A percentile compares a stretch with the other conserved stretches of the same genome.
Conservation (phyloP, 2,329 filamentous ascomycete genomes). For the Bisporella sp. region DNA sequence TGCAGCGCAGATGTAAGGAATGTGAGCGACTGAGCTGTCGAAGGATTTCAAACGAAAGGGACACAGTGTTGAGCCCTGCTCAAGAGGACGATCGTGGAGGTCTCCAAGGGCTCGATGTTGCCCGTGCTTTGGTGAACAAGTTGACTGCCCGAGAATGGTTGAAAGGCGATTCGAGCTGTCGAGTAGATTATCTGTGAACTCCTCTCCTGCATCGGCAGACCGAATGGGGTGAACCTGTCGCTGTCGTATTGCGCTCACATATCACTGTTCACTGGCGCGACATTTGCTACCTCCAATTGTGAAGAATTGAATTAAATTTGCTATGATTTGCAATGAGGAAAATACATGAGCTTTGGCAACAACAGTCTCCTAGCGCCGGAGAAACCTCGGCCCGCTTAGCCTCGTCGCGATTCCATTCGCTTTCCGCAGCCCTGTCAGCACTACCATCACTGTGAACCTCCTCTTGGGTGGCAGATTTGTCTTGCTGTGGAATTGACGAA, state of each 20-base stretch:
- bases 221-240: conserved; percentile 9
- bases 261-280: conserved; percentile 19
- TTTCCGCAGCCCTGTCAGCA: too few relatives aligned
- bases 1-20: neutral
- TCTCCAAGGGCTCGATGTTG: conserved; percentile 7
- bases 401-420: too few relatives aligned
- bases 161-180: too few relatives aligned
- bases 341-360: conserved; percentile 17
- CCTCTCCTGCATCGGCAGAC: conserved; percentile 12
- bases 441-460: too few relatives aligned
- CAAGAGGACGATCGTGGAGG: conserved; percentile 1
- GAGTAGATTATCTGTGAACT: conserved; percentile 11
- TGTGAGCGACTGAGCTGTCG: conserved; percentile 1
- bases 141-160: too few relatives aligned
- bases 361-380: conserved; percentile 5
- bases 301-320: conserved; percentile 11
- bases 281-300: conserved; percentile 13
- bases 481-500: too few relatives aligned
- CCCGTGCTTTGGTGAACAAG: conserved; percentile 6
- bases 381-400: too few relatives aligned
- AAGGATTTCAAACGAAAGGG: neutral
- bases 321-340: conserved; percentile 25
- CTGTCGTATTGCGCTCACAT: conserved; percentile 16
- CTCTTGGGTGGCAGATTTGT: too few relatives aligned
- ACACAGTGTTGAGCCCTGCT: neutral